Base-by-base conservation (phyloP, 345 rosid genomes). In the Boechera divaricarpa region DNA sequence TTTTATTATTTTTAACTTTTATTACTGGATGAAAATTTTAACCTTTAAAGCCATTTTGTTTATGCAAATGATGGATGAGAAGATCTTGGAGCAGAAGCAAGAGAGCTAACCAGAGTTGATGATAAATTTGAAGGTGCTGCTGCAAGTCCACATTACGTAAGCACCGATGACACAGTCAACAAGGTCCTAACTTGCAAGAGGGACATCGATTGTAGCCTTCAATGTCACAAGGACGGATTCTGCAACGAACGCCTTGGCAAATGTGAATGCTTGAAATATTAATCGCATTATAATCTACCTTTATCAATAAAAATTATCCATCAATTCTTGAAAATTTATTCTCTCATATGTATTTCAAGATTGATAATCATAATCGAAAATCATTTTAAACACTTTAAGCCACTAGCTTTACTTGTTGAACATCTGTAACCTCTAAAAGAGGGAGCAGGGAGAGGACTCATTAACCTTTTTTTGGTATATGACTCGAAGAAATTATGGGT, bases 61-160 rank as follows among this genome's bases (percentile, higher is more conserved):
- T 32, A 74, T 41, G 58, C 5, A 3, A 74, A 64, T 55, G 57
- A 31, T 45, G 72, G 4, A 54, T 28, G 48, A 24, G 38, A 64
- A 74, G 72, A 74, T 66, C 13, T 56, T 56, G 59, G 58, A 66
- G 49, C 57, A 26, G 66, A 74, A 47, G 39, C 72, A 65, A 66
- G 72, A 56, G 38, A 65, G 13, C 41, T 45, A 26, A 45, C 6
- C 28, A 51, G n/a, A 29, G 2, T 13, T 39, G 48, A 10, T 28
- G 63, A 28, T 6, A 55, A 0, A 5, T 5, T 26, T 1, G 49
- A 71, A 59, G 41, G 7, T 48, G 11, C n/a, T 1, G 44, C 48
- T 0, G 11, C 33, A 54, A 53, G 49, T 36, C 31, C 61, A 52
- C 28, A 5, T 3, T 45, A 10, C 5, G 4, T 9, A 13, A 10